Conservation (phyloP, 768 basidiomycete genomes). For the Termitomyces sp. region DNA sequence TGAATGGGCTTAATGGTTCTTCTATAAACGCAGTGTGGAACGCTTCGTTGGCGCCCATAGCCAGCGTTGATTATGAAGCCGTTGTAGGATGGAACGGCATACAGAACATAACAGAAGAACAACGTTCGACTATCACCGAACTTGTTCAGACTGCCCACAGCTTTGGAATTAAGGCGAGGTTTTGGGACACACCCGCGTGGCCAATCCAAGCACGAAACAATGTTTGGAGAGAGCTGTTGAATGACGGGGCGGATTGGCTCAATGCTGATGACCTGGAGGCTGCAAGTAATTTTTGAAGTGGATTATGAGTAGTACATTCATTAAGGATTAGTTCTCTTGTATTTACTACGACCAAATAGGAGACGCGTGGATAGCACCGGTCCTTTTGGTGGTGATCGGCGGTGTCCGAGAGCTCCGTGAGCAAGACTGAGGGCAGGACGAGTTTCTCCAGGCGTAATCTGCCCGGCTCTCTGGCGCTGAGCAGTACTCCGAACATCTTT, state of each 20-base stretch:
- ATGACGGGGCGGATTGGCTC: constrained; percentile 44
- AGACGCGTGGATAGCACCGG: constrained; percentile 23
- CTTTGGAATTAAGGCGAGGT: constrained; percentile 40
- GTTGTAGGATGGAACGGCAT: constrained; percentile 47
- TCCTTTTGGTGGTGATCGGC: constrained; percentile 17
- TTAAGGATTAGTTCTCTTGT: constrained; percentile 18
- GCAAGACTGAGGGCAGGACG: constrained; percentile 50
- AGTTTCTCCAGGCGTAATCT: constrained; percentile 53
- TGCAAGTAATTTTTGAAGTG: constrained; percentile 27
- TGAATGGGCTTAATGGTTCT: constrained; percentile 30
- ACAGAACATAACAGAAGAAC: constrained; percentile 32
- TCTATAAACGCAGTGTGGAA: constrained; percentile 33
- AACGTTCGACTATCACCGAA: constrained; percentile 31
- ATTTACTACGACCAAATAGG: constrained; percentile 28
- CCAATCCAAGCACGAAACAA: constrained; percentile 37
- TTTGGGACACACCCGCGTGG: constrained; percentile 50
- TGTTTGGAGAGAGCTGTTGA: constrained; percentile 38
- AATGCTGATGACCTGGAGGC: constrained; percentile 48
- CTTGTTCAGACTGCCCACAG: constrained; percentile 40
- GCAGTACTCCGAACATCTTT: constrained; percentile 23
- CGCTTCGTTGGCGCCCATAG: constrained; percentile 39
- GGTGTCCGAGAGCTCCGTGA: constrained; percentile 43
- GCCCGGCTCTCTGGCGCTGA: constrained; percentile 44
- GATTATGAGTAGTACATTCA: constrained; percentile 7
- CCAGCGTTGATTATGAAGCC: constrained; percentile 41